Percentiles rank a stretch among this genome's conserved stretches.
Evolutionary conservation across 306 rosid species (phyloP).

Genomic region (Pterocarpus macrocarpus): DNA sequence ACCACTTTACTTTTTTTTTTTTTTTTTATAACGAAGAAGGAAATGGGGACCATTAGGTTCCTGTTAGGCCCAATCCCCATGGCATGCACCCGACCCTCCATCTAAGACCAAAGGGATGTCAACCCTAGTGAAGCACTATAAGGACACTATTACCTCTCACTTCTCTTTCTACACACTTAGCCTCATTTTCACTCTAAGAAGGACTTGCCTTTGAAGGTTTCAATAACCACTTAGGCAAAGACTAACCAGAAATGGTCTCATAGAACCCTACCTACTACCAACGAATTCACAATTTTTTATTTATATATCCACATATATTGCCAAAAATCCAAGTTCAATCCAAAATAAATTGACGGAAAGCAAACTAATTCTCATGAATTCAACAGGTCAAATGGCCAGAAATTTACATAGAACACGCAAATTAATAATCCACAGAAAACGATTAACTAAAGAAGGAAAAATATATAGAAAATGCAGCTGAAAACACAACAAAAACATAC

Average conservation of each 20-base stretch:
- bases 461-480: neutral
- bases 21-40: neutral
- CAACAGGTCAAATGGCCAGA: conserved; percentile 25
- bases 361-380: neutral
- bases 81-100: neutral
- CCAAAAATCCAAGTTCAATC: neutral
- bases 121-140: neutral
- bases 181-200: conserved; percentile 27
- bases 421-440: conserved; percentile 9
- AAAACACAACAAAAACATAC: conserved; percentile 21
- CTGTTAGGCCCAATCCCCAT: neutral
- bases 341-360: neutral
- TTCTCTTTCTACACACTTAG: neutral
- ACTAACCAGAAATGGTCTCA: neutral
- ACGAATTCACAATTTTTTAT: neutral
- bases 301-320: neutral
- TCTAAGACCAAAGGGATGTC: neutral
- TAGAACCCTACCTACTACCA: conserved; percentile 7
- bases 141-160: neutral
- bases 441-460: neutral
- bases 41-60: neutral
- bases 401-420: neutral
- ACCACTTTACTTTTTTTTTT: conserved; percentile 1
- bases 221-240: neutral
- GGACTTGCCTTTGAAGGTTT: neutral